Evolutionary conservation across 2,329 filamentous ascomycete species (phyloP).

Genomic region (Triangularia setosa): DNA sequence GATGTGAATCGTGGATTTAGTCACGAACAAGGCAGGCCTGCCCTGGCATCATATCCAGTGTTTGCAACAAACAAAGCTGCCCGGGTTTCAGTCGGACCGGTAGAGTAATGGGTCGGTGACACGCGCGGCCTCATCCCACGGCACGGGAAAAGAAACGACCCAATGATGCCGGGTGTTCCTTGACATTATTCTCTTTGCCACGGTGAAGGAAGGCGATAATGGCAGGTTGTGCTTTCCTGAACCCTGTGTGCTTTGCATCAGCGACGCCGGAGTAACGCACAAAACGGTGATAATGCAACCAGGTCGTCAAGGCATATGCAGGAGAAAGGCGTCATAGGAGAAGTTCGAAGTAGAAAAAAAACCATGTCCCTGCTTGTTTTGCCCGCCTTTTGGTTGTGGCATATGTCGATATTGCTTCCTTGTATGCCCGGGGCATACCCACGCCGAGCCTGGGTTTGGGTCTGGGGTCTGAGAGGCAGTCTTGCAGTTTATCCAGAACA

Average conservation of each 20-base stretch:
- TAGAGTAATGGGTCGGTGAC: background rate
- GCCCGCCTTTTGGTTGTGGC: slow-evolving; percentile 7
- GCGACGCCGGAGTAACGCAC: slow-evolving; percentile 19
- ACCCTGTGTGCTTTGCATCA: slow-evolving; percentile 25
- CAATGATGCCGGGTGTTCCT: slow-evolving; percentile 4
- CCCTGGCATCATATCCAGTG: slow-evolving; percentile 9
- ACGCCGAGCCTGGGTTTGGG: slow-evolving; percentile 12
- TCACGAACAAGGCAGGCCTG: slow-evolving; percentile 8
- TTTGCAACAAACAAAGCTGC: slow-evolving; percentile 11
- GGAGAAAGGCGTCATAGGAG: slow-evolving; percentile 20
- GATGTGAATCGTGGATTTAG: background rate
- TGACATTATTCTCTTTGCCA: slow-evolving; percentile 8
- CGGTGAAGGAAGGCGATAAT: slow-evolving; percentile 4
- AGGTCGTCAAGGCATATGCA: slow-evolving; percentile 21
- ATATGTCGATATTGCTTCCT: background rate
- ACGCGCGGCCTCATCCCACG: slow-evolving; percentile 2
- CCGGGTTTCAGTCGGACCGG: background rate
- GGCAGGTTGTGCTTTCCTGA: slow-evolving; percentile 19
- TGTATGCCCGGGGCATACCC: slow-evolving; percentile 15
- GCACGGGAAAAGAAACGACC: background rate
- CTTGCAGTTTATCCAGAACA: slow-evolving; percentile 28
- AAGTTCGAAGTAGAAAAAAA: slow-evolving; percentile 15
- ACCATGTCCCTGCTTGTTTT: slow-evolving; percentile 14
- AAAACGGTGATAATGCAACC: slow-evolving; percentile 21
- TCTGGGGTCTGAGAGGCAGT: slow-evolving; percentile 7